Conservation (phyloP, 495 filamentous ascomycete genomes). For the Neurospora sp. region DNA sequence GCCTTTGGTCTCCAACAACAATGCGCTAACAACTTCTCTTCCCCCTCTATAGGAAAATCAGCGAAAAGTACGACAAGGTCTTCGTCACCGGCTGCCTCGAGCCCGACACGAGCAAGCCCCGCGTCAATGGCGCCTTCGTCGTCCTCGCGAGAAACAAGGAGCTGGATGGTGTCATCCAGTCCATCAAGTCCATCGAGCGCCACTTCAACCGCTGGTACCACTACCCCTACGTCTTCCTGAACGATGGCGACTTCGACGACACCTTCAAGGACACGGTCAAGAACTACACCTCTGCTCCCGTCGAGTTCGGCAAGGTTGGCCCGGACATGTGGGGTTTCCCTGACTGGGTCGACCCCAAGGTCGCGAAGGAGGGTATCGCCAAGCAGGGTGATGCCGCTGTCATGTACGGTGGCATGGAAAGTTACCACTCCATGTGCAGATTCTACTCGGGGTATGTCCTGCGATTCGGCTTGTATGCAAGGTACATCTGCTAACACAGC, state of each 20-base stretch:
- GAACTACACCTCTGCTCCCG: slow-evolving; percentile 77
- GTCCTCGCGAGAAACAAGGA: slow-evolving; percentile 96
- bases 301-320: slow-evolving; percentile 94
- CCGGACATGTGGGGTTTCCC: slow-evolving; percentile 91
- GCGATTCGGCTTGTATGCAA: background rate
- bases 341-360: slow-evolving; percentile 88
- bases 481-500: slow-evolving; percentile 10
- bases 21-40: slow-evolving; percentile 2
- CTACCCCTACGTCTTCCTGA: slow-evolving; percentile 98
- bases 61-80: slow-evolving; percentile 91
- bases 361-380: slow-evolving; percentile 87
- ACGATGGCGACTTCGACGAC: slow-evolving; percentile 92
- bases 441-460: slow-evolving; percentile 87
- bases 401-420: slow-evolving; percentile 99
- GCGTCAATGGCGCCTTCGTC: slow-evolving; percentile 91
- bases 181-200: slow-evolving; percentile 92
- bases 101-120: slow-evolving; percentile 49
- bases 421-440: slow-evolving; percentile 96
- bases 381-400: slow-evolving; percentile 97
- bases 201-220: slow-evolving; percentile 99
- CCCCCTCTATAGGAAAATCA: slow-evolving; percentile 66
- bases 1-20: background rate
- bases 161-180: slow-evolving; percentile 89
- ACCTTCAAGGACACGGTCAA: slow-evolving; percentile 80
- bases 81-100: slow-evolving; percentile 85